These are phyloP conservation scores for Hypomontagnella monticulosa DNA, from an alignment of 495 filamentous ascomycete species.

Conservation along the genomic window DNA sequence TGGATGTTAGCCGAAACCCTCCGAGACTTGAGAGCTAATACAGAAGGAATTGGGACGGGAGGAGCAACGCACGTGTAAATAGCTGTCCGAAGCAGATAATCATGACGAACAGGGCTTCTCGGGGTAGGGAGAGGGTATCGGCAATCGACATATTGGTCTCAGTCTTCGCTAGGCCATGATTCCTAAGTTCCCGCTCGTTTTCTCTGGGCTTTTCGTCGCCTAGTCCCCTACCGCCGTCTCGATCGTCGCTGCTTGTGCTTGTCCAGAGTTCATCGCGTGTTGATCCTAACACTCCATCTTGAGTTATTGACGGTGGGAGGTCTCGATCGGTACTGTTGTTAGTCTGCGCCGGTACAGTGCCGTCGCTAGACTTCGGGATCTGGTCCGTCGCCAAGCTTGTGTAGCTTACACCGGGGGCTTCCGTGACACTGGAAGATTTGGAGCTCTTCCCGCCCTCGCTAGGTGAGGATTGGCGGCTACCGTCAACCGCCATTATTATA, in stretches of 20 bases:
- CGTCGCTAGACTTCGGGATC: not conserved
- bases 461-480: not conserved
- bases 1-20: constrained; percentile 11
- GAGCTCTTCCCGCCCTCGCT: constrained; percentile 7
- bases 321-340: constrained; percentile 6
- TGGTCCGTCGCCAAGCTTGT: constrained; percentile 7
- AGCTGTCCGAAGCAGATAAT: constrained; percentile 59
- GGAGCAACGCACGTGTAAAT: constrained; percentile 39
- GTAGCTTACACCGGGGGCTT: constrained; percentile 4
- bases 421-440: constrained; percentile 27
- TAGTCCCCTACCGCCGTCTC: not conserved
- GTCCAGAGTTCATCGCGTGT: constrained; percentile 24
- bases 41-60: not conserved
- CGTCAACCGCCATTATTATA: constrained; percentile 4
- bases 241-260: constrained; percentile 31
- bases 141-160: constrained; percentile 30
- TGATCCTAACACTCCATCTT: constrained; percentile 9
- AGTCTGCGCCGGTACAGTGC: not conserved
- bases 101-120: constrained; percentile 55
- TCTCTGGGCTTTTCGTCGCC: constrained; percentile 1
- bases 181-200: not conserved
- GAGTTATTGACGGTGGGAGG: constrained; percentile 8
- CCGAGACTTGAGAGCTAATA: not conserved
- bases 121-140: constrained; percentile 42
- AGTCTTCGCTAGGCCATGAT: constrained; percentile 14